These are phyloP conservation scores for Juncus inflexus DNA, from an alignment of 176 grass and related monocot genomes.

Conservation along the genomic window DNA sequence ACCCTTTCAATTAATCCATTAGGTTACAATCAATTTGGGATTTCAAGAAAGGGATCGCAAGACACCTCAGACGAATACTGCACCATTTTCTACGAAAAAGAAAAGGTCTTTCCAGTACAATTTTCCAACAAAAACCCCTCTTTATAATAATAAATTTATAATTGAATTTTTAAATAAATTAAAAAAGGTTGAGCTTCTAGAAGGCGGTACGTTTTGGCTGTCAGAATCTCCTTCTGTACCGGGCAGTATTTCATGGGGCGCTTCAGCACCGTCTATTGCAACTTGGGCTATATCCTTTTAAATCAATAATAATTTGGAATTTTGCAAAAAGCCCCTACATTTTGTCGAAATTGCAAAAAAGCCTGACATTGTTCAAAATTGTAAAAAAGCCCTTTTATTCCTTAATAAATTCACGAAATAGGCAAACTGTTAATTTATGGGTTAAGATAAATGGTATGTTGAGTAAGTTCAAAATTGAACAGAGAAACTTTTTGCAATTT, in stretches of 20 bases:
- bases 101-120: conserved; percentile 46
- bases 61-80: conserved; percentile 90
- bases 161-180: conserved; percentile 11
- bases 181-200: conserved; percentile 88
- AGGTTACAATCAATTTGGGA: conserved; percentile 98
- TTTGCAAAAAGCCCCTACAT: neutral
- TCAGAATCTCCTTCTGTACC: conserved; percentile 94
- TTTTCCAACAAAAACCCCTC: no score
- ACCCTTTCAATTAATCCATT: conserved; percentile 7
- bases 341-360: neutral
- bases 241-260: conserved; percentile 93
- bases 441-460: no score
- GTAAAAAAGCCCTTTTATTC: neutral
- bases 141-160: conserved; percentile 20
- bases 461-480: no score
- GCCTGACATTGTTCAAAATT: neutral
- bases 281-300: conserved; percentile 99
- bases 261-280: conserved; percentile 71
- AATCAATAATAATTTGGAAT: neutral
- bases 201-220: conserved; percentile 99
- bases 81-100: conserved; percentile 97
- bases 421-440: no score
- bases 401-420: no score
- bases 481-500: no score
- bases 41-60: conserved; percentile 96